A percentile compares a stretch with the other conserved stretches of the same genome.
Conservation (phyloP, 2,329 filamentous ascomycete species). For the Trichophyton mentagrophytes region DNA sequence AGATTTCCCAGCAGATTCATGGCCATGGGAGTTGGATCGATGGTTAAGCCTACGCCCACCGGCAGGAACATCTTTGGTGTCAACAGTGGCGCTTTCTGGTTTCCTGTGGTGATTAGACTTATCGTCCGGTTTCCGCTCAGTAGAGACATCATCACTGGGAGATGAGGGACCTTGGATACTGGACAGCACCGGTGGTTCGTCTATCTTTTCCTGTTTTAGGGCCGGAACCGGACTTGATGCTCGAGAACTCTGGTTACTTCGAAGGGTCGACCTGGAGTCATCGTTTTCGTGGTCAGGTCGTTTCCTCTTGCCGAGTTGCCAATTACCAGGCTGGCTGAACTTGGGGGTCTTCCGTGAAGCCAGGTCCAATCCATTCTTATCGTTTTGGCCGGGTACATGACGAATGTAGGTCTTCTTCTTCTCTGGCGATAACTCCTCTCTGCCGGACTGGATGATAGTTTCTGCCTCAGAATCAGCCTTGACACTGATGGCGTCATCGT, state of each 20-base stretch:
- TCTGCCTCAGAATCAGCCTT: conserved; percentile 38
- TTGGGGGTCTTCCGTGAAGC: conserved; percentile 6
- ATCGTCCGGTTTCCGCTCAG: conserved; percentile 1
- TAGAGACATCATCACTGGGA: conserved; percentile 11
- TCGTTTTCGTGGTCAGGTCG: conserved; percentile 19
- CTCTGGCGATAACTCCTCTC: conserved; percentile 35
- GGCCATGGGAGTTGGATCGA: background rate
- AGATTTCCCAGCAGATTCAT: background rate
- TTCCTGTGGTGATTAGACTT: conserved; percentile 3
- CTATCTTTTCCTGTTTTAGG: conserved; percentile 26
- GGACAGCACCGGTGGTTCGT: conserved; percentile 20
- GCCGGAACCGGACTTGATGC: conserved; percentile 19
- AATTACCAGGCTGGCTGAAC: conserved; percentile 16
- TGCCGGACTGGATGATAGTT: conserved; percentile 37
- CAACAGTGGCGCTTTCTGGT: background rate
- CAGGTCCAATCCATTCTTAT: conserved; percentile 20
- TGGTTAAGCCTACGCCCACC: conserved; percentile 1
- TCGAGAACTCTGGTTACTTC: conserved; percentile 19
- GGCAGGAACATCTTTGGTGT: background rate
- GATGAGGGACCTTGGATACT: conserved; percentile 16
- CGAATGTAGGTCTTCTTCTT: conserved; percentile 33
- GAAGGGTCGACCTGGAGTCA: conserved; percentile 15
- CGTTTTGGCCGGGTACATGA: conserved; percentile 16
- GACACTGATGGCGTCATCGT: conserved; percentile 24
- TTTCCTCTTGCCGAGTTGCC: conserved; percentile 22